A percentile compares a stretch with the other conserved stretches of the same genome.
Evolutionary conservation across 306 rosid species (phyloP).

Genomic region (Lagenaria siceraria): DNA sequence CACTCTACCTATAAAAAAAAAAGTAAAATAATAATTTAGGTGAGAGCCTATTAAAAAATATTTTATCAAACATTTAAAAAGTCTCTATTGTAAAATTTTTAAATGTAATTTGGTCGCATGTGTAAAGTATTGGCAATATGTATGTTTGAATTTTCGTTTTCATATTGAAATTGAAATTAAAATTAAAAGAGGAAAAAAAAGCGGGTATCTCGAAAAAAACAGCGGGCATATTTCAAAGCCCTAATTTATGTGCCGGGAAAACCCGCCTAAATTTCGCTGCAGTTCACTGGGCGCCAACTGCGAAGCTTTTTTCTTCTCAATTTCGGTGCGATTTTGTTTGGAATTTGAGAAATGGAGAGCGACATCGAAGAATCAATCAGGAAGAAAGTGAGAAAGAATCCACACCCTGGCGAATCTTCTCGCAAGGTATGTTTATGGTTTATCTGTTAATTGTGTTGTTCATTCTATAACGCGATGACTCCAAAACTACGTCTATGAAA

Average conservation of each 20-base stretch:
- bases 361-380: constrained; percentile 30
- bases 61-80: no score
- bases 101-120: background rate
- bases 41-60: no score
- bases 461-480: background rate
- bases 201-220: background rate
- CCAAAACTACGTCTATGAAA: background rate
- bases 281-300: background rate
- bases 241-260: constrained; percentile 2
- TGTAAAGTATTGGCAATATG: background rate
- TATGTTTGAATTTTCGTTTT: background rate
- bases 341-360: constrained; percentile 23
- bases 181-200: background rate
- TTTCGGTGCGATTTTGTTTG: background rate
- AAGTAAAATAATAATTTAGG: no score
- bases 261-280: background rate
- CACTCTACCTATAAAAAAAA: no score
- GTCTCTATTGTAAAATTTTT: no score
- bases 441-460: background rate
- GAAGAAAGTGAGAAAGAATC: constrained; percentile 21
- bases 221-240: constrained; percentile 2
- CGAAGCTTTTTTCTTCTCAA: background rate
- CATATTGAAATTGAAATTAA: background rate
- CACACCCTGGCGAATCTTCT: constrained; percentile 19
- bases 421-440: constrained; percentile 25